Evolutionary conservation across 2,329 filamentous ascomycete genomes (phyloP).

Genomic region (Diplodia scrobiculata): DNA sequence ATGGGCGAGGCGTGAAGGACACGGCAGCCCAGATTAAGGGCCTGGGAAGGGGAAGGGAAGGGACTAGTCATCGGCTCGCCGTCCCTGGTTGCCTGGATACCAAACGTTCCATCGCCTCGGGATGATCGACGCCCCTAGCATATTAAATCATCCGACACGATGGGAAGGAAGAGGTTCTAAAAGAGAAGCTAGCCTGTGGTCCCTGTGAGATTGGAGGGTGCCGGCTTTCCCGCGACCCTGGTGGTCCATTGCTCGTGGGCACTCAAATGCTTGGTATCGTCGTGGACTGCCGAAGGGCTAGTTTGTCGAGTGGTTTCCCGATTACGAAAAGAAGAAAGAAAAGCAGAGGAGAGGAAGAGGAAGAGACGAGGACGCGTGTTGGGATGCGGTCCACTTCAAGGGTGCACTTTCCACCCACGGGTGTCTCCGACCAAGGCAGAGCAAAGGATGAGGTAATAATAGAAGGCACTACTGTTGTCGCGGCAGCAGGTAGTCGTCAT

Average conservation of each 20-base stretch:
- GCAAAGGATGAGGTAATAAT: neutral
- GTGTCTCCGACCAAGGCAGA: neutral
- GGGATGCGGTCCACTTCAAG: neutral
- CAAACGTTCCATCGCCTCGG: neutral
- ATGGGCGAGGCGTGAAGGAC: neutral
- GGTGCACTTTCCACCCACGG: neutral
- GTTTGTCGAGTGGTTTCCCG: neutral
- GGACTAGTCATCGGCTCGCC: neutral
- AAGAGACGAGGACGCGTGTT: neutral
- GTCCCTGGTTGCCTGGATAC: neutral
- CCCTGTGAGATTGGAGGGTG: conserved; percentile 1
- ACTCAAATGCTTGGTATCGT: neutral
- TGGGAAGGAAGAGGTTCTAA: neutral
- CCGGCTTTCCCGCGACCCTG: neutral
- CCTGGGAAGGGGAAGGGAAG: neutral
- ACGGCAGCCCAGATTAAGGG: neutral
- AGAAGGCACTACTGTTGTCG: neutral
- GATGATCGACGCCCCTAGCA: conserved; percentile 17
- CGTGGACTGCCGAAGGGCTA: neutral
- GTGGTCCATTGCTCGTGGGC: neutral
- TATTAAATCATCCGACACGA: conserved; percentile 1
- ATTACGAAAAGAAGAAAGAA: neutral
- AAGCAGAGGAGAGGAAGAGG: neutral
- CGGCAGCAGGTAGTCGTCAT: neutral
- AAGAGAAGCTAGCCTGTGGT: neutral